A percentile compares a stretch with the other conserved stretches of the same genome.
Evolutionary conservation across 2,329 filamentous ascomycete genomes (phyloP).

Genomic region (Colletotrichum gloeosporioides): DNA sequence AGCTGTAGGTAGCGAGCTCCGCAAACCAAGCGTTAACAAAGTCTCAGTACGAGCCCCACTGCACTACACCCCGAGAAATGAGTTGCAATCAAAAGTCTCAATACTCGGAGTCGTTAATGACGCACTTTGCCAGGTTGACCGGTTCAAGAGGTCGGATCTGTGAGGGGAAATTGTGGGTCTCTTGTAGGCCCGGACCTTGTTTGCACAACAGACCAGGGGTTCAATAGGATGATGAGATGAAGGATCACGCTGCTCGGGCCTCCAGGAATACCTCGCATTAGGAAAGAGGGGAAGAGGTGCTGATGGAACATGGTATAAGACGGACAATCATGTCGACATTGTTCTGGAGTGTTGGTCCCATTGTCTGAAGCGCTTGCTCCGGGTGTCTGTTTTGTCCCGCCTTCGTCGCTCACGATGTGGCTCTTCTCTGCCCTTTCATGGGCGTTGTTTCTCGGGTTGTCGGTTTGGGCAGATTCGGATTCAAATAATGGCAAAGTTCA

Average conservation of each 20-base stretch:
- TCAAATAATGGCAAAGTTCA: no score
- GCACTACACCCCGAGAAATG: not conserved
- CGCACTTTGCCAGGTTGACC: not conserved
- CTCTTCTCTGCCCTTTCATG: not conserved
- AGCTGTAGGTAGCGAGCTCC: not conserved
- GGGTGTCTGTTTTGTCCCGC: not conserved
- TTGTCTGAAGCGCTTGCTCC: not conserved
- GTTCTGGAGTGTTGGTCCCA: not conserved
- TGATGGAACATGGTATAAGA: not conserved
- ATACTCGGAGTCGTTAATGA: not conserved
- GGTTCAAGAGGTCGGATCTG: not conserved
- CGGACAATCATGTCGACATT: not conserved
- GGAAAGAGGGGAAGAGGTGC: not conserved
- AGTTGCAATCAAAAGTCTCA: not conserved
- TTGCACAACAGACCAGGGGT: not conserved
- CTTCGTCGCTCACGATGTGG: not conserved
- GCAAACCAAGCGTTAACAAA: not conserved
- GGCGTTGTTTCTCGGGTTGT: not conserved
- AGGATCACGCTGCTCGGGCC: not conserved
- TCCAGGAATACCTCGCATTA: not conserved
- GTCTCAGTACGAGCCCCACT: not conserved
- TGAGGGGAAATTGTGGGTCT: slow-evolving; percentile 16
- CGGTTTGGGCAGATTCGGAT: not conserved
- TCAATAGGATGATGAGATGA: not conserved
- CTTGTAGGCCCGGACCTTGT: not conserved